Evolutionary conservation across 345 rosid species (phyloP).

Genomic region (Eucalyptus sp.): DNA sequence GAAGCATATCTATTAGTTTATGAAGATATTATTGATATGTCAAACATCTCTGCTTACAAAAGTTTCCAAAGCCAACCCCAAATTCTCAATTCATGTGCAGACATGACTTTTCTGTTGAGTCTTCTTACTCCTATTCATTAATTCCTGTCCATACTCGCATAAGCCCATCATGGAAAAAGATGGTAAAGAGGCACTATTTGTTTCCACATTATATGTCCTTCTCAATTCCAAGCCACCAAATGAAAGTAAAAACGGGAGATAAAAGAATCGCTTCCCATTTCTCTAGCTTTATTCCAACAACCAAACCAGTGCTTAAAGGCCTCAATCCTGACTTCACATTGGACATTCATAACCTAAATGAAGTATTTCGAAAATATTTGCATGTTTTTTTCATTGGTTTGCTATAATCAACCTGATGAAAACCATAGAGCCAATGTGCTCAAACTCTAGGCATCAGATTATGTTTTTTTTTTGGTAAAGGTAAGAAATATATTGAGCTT

Average conservation of each 20-base stretch:
- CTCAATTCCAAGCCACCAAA: background rate
- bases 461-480: background rate
- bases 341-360: background rate
- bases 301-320: background rate
- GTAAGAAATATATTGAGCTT: too few species aligned
- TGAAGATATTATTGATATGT: background rate
- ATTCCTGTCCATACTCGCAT: background rate
- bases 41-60: background rate
- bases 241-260: background rate
- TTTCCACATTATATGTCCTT: background rate
- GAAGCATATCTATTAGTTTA: background rate
- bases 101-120: background rate
- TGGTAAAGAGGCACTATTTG: background rate
- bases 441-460: background rate
- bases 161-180: background rate
- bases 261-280: background rate
- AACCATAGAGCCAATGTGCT: background rate
- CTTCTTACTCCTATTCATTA: background rate
- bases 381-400: background rate
- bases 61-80: background rate
- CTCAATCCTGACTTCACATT: background rate
- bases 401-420: background rate
- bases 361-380: background rate
- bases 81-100: background rate
- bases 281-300: background rate